Evolutionary conservation across 495 filamentous ascomycete species (phyloP), one percentile per base, ranked within the genome.

Genomic region (Tuber melanosporum): DNA sequence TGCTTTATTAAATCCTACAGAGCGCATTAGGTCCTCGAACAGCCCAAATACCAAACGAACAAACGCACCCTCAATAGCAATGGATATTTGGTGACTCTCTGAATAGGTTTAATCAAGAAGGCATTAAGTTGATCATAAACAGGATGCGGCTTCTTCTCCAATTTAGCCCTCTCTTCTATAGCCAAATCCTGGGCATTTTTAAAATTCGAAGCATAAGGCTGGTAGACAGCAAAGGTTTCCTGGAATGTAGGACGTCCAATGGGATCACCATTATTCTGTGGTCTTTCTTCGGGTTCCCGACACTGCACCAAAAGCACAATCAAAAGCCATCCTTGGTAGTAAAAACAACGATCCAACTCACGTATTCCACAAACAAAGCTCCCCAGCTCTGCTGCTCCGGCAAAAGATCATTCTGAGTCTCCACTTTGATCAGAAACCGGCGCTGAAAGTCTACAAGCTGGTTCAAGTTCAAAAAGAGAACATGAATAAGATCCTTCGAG

Each of bases 381-480:
- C 95, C 96, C 95, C 95, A 99, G 83, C 96, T 91, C 83, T 99
- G 95, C 77, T 88, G 86, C 42, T 90, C 86, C 75, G 92, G 89
- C 1, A 92, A 89, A 83, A 91, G 88, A 22, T 92, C 92, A 82
- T 98, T 97, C 73, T 94, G 95, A 71, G 96, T 96, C 85, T 99
- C 95, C 77, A 99, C 93, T 72, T 93, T 89, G 83, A 99, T 98
- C 72, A 98, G 85, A 82, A 99, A 99, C 42, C 94, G 88, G 75
- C 96, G 91, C 79, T 98, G 95, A 82, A 97, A 98, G 84, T 99
- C 96, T 6, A 99, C 87, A 44, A 99, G 91, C 42, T 92, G 89
- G 84, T 98, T 97, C 79, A 98, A 87, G 85, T 99, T 99, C 75
- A 97, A 87, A 86, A 99, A 99, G 79, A 99, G 97, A 82, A 94